Conservation (phyloP, 1,284 basidiomycete genomes). For the Agaricales sp. region DNA sequence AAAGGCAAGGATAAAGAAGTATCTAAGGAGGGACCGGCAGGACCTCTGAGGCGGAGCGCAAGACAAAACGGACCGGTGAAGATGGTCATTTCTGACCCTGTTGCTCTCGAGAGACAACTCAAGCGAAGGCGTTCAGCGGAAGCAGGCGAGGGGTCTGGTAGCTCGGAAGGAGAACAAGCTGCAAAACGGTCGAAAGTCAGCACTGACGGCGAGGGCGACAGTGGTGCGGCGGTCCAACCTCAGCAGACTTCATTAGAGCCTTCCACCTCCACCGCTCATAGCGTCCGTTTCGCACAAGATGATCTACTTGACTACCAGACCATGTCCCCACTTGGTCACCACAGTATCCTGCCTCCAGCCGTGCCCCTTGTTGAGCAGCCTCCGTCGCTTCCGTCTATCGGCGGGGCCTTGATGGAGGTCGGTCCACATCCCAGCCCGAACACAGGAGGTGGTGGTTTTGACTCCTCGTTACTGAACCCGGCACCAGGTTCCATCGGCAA, state of each 20-base stretch:
- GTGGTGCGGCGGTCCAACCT: neutral
- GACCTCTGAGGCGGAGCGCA: slow-evolving; percentile 59
- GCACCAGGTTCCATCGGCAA: slow-evolving; percentile 24
- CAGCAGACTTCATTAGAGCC: slow-evolving; percentile 22
- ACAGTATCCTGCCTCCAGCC: neutral
- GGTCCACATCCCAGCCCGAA: slow-evolving; percentile 17
- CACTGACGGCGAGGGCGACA: slow-evolving; percentile 28
- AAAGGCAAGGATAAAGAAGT: slow-evolving; percentile 33
- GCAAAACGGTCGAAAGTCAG: slow-evolving; percentile 43
- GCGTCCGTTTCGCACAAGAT: slow-evolving; percentile 12
- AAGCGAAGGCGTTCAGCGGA: slow-evolving; percentile 65
- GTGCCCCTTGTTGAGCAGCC: neutral
- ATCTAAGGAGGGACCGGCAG: slow-evolving; percentile 51
- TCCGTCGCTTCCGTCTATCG: neutral
- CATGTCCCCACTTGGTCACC: slow-evolving; percentile 16
- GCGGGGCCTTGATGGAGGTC: slow-evolving; percentile 20
- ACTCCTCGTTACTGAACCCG: slow-evolving; percentile 49
- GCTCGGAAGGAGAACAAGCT: slow-evolving; percentile 34
- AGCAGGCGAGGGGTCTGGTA: slow-evolving; percentile 39
- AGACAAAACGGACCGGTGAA: slow-evolving; percentile 21
- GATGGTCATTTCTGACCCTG: slow-evolving; percentile 56
- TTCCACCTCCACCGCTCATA: slow-evolving; percentile 17
- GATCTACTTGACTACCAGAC: slow-evolving; percentile 11
- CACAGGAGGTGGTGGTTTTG: slow-evolving; percentile 35
- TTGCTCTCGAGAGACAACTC: slow-evolving; percentile 57